A percentile compares a stretch with the other conserved stretches of the same genome.
Evolutionary conservation across 176 grass and related monocot genomes (phyloP).

Genomic region (Aegilops speltoides): DNA sequence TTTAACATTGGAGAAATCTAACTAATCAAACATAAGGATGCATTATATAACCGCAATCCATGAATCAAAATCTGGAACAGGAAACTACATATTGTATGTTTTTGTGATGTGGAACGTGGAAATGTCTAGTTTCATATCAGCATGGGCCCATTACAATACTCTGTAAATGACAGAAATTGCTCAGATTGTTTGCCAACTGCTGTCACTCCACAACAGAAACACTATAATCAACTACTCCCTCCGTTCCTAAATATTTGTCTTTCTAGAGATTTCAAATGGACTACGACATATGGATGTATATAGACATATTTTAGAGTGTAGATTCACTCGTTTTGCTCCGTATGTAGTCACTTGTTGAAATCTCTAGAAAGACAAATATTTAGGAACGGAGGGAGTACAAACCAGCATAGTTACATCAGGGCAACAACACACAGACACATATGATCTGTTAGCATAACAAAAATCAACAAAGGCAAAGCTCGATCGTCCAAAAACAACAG

Average conservation of each 20-base stretch:
- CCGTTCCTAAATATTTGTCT: no score
- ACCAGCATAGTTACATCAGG: neutral
- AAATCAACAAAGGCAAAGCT: constrained; percentile 1
- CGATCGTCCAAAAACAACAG: neutral
- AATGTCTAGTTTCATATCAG: neutral
- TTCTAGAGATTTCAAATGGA: no score
- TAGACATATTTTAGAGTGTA: no score
- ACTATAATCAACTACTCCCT: neutral
- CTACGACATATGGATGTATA: no score
- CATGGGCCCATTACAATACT: neutral
- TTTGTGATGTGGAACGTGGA: neutral
- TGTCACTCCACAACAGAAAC: neutral
- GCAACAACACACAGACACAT: neutral
- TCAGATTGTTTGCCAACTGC: neutral
- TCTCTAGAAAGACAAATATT: no score
- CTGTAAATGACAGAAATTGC: neutral
- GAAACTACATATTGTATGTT: neutral
- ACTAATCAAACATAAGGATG: neutral
- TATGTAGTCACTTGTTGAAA: no score
- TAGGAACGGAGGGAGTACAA: no score
- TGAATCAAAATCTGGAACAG: neutral
- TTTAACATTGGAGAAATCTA: neutral
- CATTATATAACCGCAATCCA: neutral
- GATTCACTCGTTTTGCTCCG: no score
- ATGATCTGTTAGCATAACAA: neutral